Evolutionary conservation across 1,284 basidiomycete genomes (phyloP).

Genomic region (Inonotus hispidus): DNA sequence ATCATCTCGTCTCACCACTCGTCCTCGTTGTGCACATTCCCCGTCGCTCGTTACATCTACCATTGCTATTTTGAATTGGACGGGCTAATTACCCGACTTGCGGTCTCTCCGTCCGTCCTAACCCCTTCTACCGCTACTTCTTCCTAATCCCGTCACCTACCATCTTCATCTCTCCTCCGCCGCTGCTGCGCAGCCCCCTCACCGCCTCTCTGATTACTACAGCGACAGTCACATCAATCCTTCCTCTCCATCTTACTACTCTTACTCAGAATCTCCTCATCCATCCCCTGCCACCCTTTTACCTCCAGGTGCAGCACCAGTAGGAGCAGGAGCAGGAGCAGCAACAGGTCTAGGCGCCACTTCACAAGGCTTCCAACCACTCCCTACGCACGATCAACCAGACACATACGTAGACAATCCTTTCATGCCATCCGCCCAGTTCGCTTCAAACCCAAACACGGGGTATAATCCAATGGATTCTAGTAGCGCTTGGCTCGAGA

Average conservation of each 20-base stretch:
- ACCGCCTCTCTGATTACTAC: conserved; percentile 28
- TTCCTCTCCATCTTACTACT: conserved; percentile 22
- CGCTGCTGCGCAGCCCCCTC: conserved; percentile 32
- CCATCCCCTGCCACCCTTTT: not conserved
- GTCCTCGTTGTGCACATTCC: not conserved
- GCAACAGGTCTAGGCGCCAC: not conserved
- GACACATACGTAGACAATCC: conserved; percentile 9
- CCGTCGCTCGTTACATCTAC: not conserved
- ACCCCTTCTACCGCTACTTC: not conserved
- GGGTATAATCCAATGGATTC: conserved; percentile 12
- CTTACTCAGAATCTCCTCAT: conserved; percentile 15
- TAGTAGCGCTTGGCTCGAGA: conserved; percentile 34
- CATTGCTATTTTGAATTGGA: not conserved
- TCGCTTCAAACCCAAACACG: conserved; percentile 19
- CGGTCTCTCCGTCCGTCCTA: not conserved
- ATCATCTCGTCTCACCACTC: not conserved
- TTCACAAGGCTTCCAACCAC: conserved; percentile 7
- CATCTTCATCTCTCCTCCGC: too few relatives aligned
- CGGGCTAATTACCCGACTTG: not conserved
- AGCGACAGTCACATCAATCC: conserved; percentile 4
- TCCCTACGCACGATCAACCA: conserved; percentile 2
- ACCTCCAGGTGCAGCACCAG: not conserved
- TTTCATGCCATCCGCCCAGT: conserved; percentile 17
- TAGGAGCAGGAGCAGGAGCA: not conserved
- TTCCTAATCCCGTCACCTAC: too few relatives aligned